Percentiles rank a stretch among this genome's conserved stretches.
phyloP scores from a whole-genome alignment of 1,284 basidiomycete genomes.

The Ustilago cynodontis region DNA sequence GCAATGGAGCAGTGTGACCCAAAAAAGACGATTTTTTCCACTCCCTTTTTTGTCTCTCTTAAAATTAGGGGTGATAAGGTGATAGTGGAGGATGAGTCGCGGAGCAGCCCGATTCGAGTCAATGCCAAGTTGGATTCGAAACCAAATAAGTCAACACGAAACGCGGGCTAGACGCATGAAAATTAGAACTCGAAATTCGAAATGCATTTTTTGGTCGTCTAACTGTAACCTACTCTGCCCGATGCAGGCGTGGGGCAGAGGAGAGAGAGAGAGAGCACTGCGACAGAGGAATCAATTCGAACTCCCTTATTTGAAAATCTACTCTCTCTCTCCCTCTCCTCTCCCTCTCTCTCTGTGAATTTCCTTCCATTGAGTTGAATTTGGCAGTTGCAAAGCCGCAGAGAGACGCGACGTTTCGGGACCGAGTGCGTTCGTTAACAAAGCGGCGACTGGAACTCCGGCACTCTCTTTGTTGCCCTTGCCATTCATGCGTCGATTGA shows the following conservation, averaged over 20 bases:
- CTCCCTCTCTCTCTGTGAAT: no score
- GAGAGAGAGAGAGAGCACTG: no score
- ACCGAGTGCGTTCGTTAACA: no score
- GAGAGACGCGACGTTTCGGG: neutral
- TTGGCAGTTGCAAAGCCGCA: no score
- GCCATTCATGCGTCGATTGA: neutral
- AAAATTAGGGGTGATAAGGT: neutral
- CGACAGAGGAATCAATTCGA: no score
- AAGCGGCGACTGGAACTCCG: conserved; percentile 14
- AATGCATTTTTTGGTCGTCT: neutral
- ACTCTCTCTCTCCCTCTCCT: no score
- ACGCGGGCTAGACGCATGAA: conserved; percentile 3
- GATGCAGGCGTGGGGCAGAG: neutral
- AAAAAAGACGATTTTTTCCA: neutral
- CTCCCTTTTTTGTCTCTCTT: neutral
- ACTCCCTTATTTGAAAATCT: no score
- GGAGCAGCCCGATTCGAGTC: neutral
- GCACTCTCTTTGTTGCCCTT: conserved; percentile 6
- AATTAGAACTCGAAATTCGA: neutral
- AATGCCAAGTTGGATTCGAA: neutral
- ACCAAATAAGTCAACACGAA: neutral
- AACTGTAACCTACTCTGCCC: neutral
- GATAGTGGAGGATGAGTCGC: neutral
- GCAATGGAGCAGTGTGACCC: neutral
- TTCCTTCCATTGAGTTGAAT: no score